Conservation (phyloP, 768 basidiomycete genomes). For the Serendipita vermifera region DNA sequence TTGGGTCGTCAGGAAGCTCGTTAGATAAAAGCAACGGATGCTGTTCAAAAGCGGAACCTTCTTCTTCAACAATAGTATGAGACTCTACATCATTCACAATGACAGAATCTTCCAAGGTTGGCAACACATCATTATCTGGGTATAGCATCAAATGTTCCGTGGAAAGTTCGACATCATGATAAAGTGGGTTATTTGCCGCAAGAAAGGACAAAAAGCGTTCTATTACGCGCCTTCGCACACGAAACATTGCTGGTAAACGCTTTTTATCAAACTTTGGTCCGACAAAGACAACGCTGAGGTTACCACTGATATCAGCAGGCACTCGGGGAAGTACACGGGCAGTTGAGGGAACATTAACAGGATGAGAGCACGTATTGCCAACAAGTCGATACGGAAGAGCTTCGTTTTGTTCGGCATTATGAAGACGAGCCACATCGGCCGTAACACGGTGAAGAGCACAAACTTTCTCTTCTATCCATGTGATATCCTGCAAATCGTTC, state of each 20-base stretch:
- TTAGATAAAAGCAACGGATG: constrained; percentile 16
- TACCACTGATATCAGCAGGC: constrained; percentile 19
- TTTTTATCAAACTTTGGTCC: constrained; percentile 18
- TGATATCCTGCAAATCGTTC: constrained; percentile 18
- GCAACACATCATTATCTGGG: constrained; percentile 1
- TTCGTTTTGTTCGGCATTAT: constrained; percentile 19
- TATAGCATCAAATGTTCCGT: neutral
- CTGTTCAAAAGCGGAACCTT: constrained; percentile 21
- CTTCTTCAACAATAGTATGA: constrained; percentile 16
- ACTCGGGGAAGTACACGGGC: constrained; percentile 20
- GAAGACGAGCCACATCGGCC: constrained; percentile 21
- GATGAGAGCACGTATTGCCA: constrained; percentile 27
- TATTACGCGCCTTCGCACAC: constrained; percentile 19
- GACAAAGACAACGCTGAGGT: constrained; percentile 23
- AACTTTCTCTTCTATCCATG: constrained; percentile 24
- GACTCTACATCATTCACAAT: constrained; percentile 17
- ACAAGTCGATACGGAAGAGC: constrained; percentile 20
- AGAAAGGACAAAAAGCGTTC: constrained; percentile 26
- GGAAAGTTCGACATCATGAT: constrained; percentile 15
- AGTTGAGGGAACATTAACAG: constrained; percentile 25
- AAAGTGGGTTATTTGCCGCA: constrained; percentile 26
- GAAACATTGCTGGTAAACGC: constrained; percentile 17
- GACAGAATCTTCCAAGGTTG: constrained; percentile 5
- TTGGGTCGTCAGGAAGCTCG: constrained; percentile 8
- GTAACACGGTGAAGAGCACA: constrained; percentile 22